phyloP scores from a whole-genome alignment of 495 filamentous ascomycete species.

The Penicillium herquei region DNA sequence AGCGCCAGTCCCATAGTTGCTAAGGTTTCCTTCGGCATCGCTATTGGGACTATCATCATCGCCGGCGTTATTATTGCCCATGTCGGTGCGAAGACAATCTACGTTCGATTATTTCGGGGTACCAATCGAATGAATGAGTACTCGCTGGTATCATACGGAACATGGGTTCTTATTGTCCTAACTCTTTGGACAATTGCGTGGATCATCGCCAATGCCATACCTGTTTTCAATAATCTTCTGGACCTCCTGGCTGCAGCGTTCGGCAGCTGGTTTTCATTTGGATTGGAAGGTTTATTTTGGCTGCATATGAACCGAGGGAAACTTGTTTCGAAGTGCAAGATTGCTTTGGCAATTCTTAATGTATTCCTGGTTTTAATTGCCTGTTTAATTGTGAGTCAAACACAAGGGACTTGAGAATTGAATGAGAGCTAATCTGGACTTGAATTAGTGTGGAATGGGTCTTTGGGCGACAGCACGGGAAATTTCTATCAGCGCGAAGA shows the following conservation, averaged over 20 bases:
- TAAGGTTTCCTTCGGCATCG: not conserved
- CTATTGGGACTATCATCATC: not conserved
- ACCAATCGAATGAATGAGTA: constrained; percentile 50
- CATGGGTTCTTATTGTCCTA: constrained; percentile 53
- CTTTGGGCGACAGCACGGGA: constrained; percentile 29
- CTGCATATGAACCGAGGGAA: constrained; percentile 31
- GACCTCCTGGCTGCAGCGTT: constrained; percentile 33
- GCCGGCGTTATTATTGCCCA: not conserved
- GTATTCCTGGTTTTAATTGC: constrained; percentile 12
- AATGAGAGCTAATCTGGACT: not conserved
- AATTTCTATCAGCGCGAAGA: constrained; percentile 4
- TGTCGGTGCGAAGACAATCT: constrained; percentile 49
- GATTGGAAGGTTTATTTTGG: constrained; percentile 37
- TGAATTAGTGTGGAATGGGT: constrained; percentile 36
- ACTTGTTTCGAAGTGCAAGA: constrained; percentile 22
- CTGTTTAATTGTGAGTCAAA: constrained; percentile 8
- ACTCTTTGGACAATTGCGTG: constrained; percentile 57
- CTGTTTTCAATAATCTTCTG: constrained; percentile 61
- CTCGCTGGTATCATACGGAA: constrained; percentile 34
- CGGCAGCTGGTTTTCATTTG: constrained; percentile 36
- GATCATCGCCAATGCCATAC: constrained; percentile 66
- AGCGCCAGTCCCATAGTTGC: not conserved
- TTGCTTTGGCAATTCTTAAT: constrained; percentile 29
- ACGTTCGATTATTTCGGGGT: constrained; percentile 50
- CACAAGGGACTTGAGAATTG: not conserved